Evolutionary conservation across 2,329 filamentous ascomycete genomes (phyloP).

Genomic region (Alternaria triticina): DNA sequence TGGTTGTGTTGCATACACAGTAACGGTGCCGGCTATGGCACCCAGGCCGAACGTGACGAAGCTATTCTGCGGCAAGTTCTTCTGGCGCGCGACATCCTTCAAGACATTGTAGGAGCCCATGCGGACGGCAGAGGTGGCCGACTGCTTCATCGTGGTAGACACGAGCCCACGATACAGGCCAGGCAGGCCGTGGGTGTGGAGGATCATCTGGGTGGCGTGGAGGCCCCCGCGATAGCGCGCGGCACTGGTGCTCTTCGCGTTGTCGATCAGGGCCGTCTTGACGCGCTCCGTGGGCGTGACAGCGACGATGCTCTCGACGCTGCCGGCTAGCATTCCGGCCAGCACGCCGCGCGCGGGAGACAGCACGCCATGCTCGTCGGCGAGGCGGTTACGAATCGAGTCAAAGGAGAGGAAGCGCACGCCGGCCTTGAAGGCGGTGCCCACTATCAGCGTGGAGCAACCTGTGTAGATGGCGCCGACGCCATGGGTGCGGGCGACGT

Average conservation of each 20-base stretch:
- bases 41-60: conserved; percentile 35
- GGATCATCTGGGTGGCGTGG: conserved; percentile 32
- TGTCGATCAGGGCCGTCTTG: conserved; percentile 44
- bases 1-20: conserved; percentile 53
- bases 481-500: conserved; percentile 28
- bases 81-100: conserved; percentile 41
- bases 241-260: conserved; percentile 26
- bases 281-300: conserved; percentile 42
- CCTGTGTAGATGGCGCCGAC: conserved; percentile 40
- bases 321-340: conserved; percentile 37
- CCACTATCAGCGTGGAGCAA: conserved; percentile 34
- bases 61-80: conserved; percentile 29
- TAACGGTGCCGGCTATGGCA: conserved; percentile 39
- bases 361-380: conserved; percentile 31
- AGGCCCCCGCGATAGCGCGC: conserved; percentile 27
- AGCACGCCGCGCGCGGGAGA: conserved; percentile 33
- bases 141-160: conserved; percentile 58
- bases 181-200: conserved; percentile 50
- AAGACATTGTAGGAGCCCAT: conserved; percentile 60
- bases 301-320: conserved; percentile 34
- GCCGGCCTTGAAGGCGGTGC: conserved; percentile 41
- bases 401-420: conserved; percentile 43
- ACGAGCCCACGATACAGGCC: conserved; percentile 56
- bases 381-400: conserved; percentile 33
- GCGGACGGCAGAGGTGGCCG: conserved; percentile 55